These are phyloP conservation scores for Colletotrichum sp. DNA, from an alignment of 2,329 filamentous ascomycete species.

Conservation along the genomic window DNA sequence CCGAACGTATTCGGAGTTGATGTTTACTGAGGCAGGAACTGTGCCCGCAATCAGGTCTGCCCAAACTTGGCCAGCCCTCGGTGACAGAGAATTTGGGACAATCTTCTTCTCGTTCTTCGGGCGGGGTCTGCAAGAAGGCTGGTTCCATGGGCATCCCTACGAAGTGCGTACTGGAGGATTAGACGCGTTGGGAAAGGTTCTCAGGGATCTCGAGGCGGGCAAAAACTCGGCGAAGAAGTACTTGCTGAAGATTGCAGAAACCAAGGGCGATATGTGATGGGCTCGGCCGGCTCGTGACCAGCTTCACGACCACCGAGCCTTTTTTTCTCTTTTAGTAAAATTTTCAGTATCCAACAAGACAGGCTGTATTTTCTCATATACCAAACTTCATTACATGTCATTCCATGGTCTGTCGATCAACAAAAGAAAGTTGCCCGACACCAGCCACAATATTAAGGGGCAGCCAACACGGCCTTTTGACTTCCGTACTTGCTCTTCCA, in stretches of 20 bases:
- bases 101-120: too few species aligned
- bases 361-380: background rate
- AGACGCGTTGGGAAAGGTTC: background rate
- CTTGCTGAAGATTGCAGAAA: background rate
- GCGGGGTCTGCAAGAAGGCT: too few species aligned
- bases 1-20: too few species aligned
- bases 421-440: background rate
- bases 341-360: background rate
- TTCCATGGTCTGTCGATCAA: background rate
- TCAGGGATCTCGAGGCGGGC: background rate
- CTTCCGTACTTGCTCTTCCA: slow-evolving; percentile 38
- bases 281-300: background rate
- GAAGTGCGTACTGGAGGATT: too few species aligned
- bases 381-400: background rate
- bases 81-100: too few species aligned
- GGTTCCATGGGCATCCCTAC: too few species aligned
- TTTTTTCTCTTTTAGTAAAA: background rate
- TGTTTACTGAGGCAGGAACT: too few species aligned
- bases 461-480: background rate
- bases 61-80: too few species aligned
- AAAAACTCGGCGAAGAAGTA: background rate
- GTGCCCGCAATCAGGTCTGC: fast-evolving
- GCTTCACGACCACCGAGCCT: background rate
- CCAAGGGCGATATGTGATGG: background rate
- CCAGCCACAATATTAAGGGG: background rate